These are phyloP conservation scores for Chenopodium album DNA, from an alignment of 148 eudicot species.

Conservation along the genomic window DNA sequence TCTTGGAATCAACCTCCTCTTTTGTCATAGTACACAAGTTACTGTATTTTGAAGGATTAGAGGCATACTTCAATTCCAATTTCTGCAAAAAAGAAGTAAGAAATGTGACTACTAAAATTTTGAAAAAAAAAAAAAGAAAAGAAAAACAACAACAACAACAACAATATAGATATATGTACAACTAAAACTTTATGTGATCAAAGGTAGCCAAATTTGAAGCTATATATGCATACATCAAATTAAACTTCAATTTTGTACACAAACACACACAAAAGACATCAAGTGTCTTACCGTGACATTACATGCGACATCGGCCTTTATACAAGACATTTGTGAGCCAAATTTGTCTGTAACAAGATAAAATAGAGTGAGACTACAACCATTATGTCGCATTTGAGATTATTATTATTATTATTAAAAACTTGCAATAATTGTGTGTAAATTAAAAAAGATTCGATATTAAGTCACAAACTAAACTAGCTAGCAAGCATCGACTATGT, in stretches of 20 bases:
- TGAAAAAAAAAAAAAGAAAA: too few species aligned
- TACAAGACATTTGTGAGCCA: conserved; percentile 74
- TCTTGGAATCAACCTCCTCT: conserved; percentile 65
- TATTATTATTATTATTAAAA: too few species aligned
- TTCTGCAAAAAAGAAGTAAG: conserved; percentile 35
- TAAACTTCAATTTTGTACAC: background rate
- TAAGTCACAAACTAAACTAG: too few species aligned
- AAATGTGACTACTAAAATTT: too few species aligned
- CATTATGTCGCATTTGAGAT: background rate
- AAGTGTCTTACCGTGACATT: conserved; percentile 56
- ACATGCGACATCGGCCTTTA: conserved; percentile 67
- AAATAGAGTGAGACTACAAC: background rate
- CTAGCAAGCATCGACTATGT: too few species aligned
- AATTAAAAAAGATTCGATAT: too few species aligned
- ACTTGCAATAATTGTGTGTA: too few species aligned
- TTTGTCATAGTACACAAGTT: conserved; percentile 58
- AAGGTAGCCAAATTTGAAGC: background rate
- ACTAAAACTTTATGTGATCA: background rate
- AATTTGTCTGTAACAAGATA: conserved; percentile 46
- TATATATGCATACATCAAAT: background rate
- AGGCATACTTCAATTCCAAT: conserved; percentile 63
- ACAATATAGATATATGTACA: background rate
- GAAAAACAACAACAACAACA: too few species aligned
- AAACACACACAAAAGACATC: too few species aligned
- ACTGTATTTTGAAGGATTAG: conserved; percentile 52